Conservation (phyloP, 129 eudicot genomes). For the Tagetes patula region DNA sequence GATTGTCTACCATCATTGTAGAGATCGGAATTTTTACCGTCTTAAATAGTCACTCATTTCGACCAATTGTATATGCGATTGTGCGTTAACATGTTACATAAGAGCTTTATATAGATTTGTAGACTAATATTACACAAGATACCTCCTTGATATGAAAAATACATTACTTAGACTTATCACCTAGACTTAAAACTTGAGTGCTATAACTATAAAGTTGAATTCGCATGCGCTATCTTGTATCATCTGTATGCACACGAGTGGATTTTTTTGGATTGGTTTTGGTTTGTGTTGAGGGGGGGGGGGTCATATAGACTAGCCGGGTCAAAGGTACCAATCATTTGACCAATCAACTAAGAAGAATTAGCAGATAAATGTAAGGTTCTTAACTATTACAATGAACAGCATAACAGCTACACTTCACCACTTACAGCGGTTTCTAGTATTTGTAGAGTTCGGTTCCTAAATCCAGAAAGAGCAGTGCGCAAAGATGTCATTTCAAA, state of each 20-base stretch:
- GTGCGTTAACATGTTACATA: too few relatives aligned
- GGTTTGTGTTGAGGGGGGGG: too few relatives aligned
- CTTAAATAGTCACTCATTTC: too few relatives aligned
- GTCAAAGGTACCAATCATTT: slow-evolving; percentile 10
- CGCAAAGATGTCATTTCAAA: slow-evolving; percentile 38
- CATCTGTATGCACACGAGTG: neutral
- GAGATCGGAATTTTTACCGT: too few relatives aligned
- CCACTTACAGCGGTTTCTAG: slow-evolving; percentile 38
- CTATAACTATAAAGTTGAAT: neutral
- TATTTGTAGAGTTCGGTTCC: slow-evolving; percentile 28
- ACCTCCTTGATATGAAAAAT: too few relatives aligned
- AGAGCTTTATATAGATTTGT: too few relatives aligned
- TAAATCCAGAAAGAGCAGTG: slow-evolving; percentile 31
- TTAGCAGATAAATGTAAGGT: neutral
- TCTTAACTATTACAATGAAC: neutral
- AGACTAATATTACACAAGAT: too few relatives aligned
- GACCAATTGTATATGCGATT: too few relatives aligned
- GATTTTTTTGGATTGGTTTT: too few relatives aligned
- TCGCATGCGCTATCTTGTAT: neutral
- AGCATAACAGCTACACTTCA: slow-evolving; percentile 13
- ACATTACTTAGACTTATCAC: neutral
- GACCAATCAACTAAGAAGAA: neutral
- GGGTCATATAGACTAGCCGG: too few relatives aligned
- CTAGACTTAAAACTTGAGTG: neutral
- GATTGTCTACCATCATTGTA: too few relatives aligned